Percentiles rank a stretch among this genome's conserved stretches.
phyloP scores from a whole-genome alignment of 495 filamentous ascomycete species.

The Aspergillus affinis region DNA sequence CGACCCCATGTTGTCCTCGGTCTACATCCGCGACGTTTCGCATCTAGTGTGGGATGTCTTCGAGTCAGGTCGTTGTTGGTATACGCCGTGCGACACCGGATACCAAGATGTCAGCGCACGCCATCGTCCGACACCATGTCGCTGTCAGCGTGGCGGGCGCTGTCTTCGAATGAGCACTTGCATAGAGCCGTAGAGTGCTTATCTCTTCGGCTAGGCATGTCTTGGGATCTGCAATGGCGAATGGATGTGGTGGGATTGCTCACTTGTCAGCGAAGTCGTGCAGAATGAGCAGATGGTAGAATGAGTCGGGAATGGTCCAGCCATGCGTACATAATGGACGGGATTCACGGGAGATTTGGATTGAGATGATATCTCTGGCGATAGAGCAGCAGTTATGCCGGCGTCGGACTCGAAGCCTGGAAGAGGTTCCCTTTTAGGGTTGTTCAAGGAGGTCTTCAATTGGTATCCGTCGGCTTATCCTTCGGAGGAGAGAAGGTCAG shows the following conservation, averaged over 20 bases:
- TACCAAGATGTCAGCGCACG: too few species aligned
- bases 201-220: background rate
- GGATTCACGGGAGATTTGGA: background rate
- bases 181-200: too few species aligned
- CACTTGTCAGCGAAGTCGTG: background rate
- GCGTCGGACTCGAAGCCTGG: constrained; percentile 19
- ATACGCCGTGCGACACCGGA: too few species aligned
- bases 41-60: too few species aligned
- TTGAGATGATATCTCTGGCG: background rate
- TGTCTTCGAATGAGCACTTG: too few species aligned
- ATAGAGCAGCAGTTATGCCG: constrained; percentile 18
- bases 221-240: constrained; percentile 6
- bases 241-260: constrained; percentile 3
- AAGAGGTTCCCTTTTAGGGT: constrained; percentile 23
- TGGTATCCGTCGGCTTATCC: constrained; percentile 49
- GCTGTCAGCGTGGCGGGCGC: too few species aligned
- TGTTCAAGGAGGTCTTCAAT: constrained; percentile 49
- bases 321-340: background rate
- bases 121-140: too few species aligned
- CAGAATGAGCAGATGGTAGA: too few species aligned
- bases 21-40: too few species aligned
- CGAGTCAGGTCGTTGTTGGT: too few species aligned
- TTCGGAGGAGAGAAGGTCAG: constrained; percentile 40
- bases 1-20: too few species aligned
- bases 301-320: too few species aligned